Conservation (phyloP, 2,329 filamentous ascomycete genomes). For the Botryosphaeria dothidea region DNA sequence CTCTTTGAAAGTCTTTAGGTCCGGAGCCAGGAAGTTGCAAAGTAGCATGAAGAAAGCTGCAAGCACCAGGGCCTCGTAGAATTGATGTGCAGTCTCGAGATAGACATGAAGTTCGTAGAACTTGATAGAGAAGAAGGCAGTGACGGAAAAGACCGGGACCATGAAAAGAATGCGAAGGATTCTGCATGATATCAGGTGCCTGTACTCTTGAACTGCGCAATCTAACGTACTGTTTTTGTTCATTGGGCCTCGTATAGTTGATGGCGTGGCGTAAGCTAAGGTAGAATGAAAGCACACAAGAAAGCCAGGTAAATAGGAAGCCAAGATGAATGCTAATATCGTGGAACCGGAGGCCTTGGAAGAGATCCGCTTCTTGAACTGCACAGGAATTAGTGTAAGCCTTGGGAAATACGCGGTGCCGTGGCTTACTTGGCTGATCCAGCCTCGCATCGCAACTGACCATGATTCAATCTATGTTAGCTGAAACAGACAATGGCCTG, state of each 20-base stretch:
- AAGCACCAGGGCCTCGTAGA: not conserved
- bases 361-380: not conserved
- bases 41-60: not conserved
- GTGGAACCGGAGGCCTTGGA: not conserved
- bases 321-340: not conserved
- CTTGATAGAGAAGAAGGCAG: not conserved
- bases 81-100: not conserved
- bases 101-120: not conserved
- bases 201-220: not conserved
- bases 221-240: not conserved
- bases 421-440: not conserved
- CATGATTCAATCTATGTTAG: not conserved
- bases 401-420: not conserved
- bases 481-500: too few relatives aligned
- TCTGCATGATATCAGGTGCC: not conserved
- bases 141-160: not conserved
- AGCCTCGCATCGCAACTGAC: not conserved
- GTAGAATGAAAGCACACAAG: not conserved
- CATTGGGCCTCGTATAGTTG: not conserved
- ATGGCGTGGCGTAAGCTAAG: not conserved
- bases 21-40: not conserved
- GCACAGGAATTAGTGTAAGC: not conserved
- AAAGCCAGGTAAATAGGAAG: not conserved
- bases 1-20: not conserved
- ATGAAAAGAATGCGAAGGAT: not conserved